These are phyloP conservation scores for Verticillium nonalfalfae DNA, from an alignment of 2,329 filamentous ascomycete genomes.

Conservation along the genomic window DNA sequence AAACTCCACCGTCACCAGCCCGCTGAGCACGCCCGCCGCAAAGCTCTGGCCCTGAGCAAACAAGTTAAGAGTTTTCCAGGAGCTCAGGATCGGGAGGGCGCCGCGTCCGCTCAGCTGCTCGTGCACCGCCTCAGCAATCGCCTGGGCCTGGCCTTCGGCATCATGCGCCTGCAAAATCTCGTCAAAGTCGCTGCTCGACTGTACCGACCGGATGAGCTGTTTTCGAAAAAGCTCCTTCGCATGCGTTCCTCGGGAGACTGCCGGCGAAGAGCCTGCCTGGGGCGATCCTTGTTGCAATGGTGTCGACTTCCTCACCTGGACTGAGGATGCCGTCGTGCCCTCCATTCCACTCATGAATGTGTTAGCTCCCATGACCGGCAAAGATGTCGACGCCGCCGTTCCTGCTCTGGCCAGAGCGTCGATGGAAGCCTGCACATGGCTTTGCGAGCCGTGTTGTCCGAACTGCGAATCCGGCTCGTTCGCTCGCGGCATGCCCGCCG, in stretches of 20 bases:
- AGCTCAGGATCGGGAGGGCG: neutral
- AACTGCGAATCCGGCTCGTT: neutral
- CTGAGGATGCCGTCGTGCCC: neutral
- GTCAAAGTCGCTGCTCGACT: neutral
- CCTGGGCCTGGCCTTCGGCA: neutral
- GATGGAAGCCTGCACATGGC: neutral
- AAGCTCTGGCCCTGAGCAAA: slow-evolving; percentile 21
- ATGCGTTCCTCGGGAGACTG: neutral
- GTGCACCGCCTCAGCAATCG: neutral
- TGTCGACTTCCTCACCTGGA: neutral
- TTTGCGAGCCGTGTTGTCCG: neutral
- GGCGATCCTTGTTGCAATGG: neutral
- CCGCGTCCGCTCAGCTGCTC: neutral
- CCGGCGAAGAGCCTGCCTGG: neutral
- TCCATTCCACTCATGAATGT: neutral
- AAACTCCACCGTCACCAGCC: slow-evolving; percentile 16
- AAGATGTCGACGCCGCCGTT: neutral
- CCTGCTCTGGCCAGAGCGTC: neutral
- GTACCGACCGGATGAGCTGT: neutral
- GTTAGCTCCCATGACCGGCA: neutral
- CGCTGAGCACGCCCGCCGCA: slow-evolving; percentile 19
- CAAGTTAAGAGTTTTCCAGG: slow-evolving; percentile 23
- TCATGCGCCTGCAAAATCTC: neutral
- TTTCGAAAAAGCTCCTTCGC: neutral
- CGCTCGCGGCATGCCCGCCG: neutral